Evolutionary conservation across 2,329 filamentous ascomycete species (phyloP).

Genomic region (Aspergillus hiratsukae): DNA sequence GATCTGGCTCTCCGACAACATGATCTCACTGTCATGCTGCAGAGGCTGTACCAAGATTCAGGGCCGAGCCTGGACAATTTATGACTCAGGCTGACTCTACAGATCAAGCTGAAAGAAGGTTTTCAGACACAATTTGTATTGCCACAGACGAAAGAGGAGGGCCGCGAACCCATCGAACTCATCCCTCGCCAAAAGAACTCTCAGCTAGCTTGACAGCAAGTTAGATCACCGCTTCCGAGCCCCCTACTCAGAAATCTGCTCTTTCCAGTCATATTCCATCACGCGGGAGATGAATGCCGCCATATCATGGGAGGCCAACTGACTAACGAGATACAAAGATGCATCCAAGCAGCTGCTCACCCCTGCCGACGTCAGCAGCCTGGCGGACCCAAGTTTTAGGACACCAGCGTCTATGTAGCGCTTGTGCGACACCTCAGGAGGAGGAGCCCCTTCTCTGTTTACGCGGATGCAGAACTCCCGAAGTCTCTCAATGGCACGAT

Average conservation of each 20-base stretch:
- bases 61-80: background rate
- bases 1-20: no score
- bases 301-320: constrained; percentile 71
- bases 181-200: background rate
- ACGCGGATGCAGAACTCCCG: constrained; percentile 17
- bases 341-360: constrained; percentile 78
- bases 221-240: background rate
- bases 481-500: constrained; percentile 21
- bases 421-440: constrained; percentile 13
- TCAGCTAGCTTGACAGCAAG: background rate
- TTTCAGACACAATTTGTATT: background rate
- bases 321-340: constrained; percentile 76
- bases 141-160: background rate
- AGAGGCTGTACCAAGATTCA: background rate
- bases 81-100: background rate
- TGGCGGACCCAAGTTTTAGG: constrained; percentile 45
- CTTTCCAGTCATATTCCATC: constrained; percentile 77
- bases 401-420: constrained; percentile 19
- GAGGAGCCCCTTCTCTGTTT: constrained; percentile 1
- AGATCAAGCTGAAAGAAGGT: background rate
- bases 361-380: constrained; percentile 77
- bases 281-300: constrained; percentile 69
- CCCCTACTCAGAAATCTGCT: background rate
- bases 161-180: background rate
- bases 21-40: background rate